These are phyloP conservation scores for Neofusicoccum sp. DNA, from an alignment of 2,329 filamentous ascomycete genomes.

Conservation along the genomic window DNA sequence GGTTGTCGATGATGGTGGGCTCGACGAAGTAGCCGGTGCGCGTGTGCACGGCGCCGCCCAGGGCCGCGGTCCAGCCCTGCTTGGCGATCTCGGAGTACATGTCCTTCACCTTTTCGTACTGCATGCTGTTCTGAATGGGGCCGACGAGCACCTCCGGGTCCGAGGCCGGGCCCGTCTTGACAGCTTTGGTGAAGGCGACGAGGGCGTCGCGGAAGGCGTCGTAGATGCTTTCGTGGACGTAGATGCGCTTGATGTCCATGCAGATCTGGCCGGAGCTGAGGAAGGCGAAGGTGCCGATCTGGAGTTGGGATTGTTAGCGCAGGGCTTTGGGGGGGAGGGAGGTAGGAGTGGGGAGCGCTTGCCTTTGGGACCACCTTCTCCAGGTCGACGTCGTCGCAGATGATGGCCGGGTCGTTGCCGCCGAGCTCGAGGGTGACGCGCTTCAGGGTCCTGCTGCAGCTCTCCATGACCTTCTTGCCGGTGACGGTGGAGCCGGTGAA, in stretches of 20 bases:
- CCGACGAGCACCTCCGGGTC: conserved; percentile 52
- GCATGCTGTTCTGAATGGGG: conserved; percentile 64
- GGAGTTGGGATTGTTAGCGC: conserved; percentile 21
- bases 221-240: conserved; percentile 61
- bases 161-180: conserved; percentile 38
- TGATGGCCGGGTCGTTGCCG: conserved; percentile 61
- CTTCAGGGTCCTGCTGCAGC: conserved; percentile 57
- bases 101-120: conserved; percentile 59
- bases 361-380: conserved; percentile 38
- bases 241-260: conserved; percentile 53
- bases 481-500: conserved; percentile 63
- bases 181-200: conserved; percentile 44
- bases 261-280: conserved; percentile 55
- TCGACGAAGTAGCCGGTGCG: conserved; percentile 54
- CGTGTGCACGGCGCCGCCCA: conserved; percentile 45
- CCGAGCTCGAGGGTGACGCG: conserved; percentile 60
- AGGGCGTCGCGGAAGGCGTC: conserved; percentile 53
- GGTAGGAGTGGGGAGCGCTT: not conserved
- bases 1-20: conserved; percentile 59
- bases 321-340: not conserved
- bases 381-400: conserved; percentile 54
- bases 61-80: conserved; percentile 53
- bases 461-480: conserved; percentile 59
- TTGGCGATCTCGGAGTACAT: conserved; percentile 57
- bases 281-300: conserved; percentile 51